Percentiles rank a stretch among this genome's conserved stretches.
These are phyloP conservation scores for Vitis rupestris DNA, from an alignment of 164 flowering plant genomes.

Conservation along the genomic window DNA sequence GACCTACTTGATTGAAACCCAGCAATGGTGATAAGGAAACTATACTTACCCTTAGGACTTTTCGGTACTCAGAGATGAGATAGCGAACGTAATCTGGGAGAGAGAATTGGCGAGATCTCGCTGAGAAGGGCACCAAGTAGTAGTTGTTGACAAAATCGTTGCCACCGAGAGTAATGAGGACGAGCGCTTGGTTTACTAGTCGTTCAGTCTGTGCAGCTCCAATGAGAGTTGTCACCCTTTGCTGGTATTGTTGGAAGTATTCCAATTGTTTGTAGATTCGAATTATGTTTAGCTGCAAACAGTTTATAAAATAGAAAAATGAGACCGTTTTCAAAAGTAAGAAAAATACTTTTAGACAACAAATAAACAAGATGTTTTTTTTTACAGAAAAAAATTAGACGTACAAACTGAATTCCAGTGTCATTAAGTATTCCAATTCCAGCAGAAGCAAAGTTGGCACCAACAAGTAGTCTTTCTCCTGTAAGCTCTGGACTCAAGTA, in stretches of 20 bases:
- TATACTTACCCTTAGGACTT: constrained; percentile 31
- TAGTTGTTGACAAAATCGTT: constrained; percentile 55
- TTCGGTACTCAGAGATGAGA: constrained; percentile 38
- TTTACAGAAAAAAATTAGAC: background rate
- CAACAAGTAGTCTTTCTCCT: constrained; percentile 35
- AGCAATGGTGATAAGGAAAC: background rate
- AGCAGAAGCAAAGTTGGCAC: constrained; percentile 55
- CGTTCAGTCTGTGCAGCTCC: constrained; percentile 18
- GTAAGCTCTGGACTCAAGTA: constrained; percentile 41
- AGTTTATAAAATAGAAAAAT: background rate
- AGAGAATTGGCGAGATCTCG: constrained; percentile 38
- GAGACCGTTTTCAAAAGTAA: no score
- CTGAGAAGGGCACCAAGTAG: constrained; percentile 44
- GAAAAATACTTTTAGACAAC: no score
- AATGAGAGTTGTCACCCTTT: constrained; percentile 17
- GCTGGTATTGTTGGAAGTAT: constrained; percentile 37
- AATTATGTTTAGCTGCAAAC: constrained; percentile 38
- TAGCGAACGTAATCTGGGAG: constrained; percentile 33
- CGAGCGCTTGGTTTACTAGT: constrained; percentile 32
- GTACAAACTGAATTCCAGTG: constrained; percentile 51
- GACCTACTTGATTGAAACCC: background rate
- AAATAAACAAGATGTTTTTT: no score
- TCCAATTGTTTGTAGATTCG: constrained; percentile 31
- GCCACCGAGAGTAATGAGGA: constrained; percentile 42
- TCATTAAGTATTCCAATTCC: constrained; percentile 51